A percentile compares a stretch with the other conserved stretches of the same genome.
Evolutionary conservation across 331 rosid genomes (phyloP).

Genomic region (Rhamnella rubrinervis): DNA sequence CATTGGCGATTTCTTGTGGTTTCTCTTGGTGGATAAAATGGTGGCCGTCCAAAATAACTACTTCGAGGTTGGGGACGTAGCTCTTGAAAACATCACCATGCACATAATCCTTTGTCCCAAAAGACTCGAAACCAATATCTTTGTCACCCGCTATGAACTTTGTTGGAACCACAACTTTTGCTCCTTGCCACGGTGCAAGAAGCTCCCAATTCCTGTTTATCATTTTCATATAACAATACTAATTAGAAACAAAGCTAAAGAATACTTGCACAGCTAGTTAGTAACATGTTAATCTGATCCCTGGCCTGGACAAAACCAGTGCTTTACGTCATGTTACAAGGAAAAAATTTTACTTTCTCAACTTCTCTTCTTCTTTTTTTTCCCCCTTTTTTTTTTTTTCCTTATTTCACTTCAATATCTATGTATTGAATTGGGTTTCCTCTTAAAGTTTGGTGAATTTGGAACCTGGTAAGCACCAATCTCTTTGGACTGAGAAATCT

Average conservation of each 20-base stretch:
- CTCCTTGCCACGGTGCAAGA: conserved; percentile 42
- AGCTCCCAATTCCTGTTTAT: conserved; percentile 38
- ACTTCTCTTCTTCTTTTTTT: too few species aligned
- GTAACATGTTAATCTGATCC: not conserved
- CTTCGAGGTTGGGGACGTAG: conserved; percentile 34
- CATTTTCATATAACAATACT: not conserved
- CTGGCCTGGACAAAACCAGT: not conserved
- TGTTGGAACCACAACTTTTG: conserved; percentile 26
- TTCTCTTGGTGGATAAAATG: conserved; percentile 35
- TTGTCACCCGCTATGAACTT: conserved; percentile 33
- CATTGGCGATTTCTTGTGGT: conserved; percentile 29
- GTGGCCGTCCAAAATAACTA: conserved; percentile 32
- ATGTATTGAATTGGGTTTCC: not conserved
- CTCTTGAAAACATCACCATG: conserved; percentile 27
- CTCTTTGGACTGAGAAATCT: not conserved
- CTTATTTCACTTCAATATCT: not conserved
- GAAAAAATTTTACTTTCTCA: too few species aligned
- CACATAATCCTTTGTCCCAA: conserved; percentile 22
- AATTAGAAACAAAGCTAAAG: not conserved
- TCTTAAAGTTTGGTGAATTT: too few species aligned
- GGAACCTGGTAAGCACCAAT: not conserved
- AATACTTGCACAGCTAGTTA: not conserved
- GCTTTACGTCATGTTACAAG: not conserved
- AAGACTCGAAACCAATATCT: conserved; percentile 17
- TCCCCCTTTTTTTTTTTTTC: too few species aligned